Evolutionary conservation across 192 early-diverging fungal genomes (phyloP).

Genomic region (Spizellomyces sp.): DNA sequence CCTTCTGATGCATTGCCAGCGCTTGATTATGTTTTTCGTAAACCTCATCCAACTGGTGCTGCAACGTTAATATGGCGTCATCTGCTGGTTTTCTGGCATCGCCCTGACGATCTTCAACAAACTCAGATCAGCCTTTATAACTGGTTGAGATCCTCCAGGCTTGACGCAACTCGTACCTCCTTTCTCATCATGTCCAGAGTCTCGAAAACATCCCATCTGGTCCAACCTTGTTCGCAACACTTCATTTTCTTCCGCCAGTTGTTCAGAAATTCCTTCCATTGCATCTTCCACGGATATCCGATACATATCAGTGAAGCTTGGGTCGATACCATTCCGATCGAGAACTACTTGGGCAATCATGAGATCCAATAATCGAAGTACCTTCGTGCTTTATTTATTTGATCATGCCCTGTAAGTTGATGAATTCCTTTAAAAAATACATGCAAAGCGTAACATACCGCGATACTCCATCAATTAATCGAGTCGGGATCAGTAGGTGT

Average conservation of each 20-base stretch:
- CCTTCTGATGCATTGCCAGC: slow-evolving; percentile 16
- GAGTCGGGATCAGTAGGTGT: slow-evolving; percentile 42
- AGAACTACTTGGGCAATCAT: slow-evolving; percentile 47
- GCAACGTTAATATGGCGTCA: background rate
- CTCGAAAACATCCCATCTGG: background rate
- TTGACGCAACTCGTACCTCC: background rate
- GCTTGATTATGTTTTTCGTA: slow-evolving; percentile 3
- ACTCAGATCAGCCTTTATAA: background rate
- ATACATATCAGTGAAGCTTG: slow-evolving; percentile 46
- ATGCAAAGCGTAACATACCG: slow-evolving; percentile 16
- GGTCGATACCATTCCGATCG: slow-evolving; percentile 40
- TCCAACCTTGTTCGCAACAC: slow-evolving; percentile 30
- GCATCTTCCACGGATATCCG: slow-evolving; percentile 36
- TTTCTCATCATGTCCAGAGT: background rate
- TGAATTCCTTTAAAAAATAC: slow-evolving; percentile 10
- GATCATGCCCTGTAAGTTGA: slow-evolving; percentile 4
- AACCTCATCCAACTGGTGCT: slow-evolving; percentile 6
- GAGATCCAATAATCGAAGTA: slow-evolving; percentile 36
- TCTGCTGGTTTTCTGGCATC: background rate
- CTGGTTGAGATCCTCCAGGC: background rate
- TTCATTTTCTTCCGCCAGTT: slow-evolving; percentile 32
- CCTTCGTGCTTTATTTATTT: slow-evolving; percentile 26
- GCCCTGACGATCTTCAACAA: no score
- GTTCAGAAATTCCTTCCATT: slow-evolving; percentile 39
- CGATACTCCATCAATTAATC: slow-evolving; percentile 31